Conservation (phyloP, 164 flowering plant genomes). For the Akebia trifoliata region DNA sequence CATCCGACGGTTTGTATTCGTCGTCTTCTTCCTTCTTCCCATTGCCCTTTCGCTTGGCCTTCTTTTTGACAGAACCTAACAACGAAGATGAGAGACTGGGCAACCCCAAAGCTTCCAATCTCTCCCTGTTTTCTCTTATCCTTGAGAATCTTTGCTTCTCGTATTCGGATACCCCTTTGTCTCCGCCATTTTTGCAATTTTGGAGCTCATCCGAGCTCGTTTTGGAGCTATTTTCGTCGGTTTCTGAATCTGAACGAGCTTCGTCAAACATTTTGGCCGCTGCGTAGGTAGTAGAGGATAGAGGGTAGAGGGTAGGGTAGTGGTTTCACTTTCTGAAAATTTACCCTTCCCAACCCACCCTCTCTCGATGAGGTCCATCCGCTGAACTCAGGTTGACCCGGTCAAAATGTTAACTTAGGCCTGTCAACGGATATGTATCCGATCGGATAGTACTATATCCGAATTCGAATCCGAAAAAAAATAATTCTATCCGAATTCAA, state of each 20-base stretch:
- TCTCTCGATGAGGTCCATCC: too few relatives aligned
- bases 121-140: conserved; percentile 56
- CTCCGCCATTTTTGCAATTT: conserved; percentile 6
- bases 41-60: conserved; percentile 20
- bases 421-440: too few relatives aligned
- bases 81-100: conserved; percentile 44
- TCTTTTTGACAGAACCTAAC: conserved; percentile 25
- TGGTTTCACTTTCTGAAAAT: too few relatives aligned
- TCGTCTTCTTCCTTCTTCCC: conserved; percentile 49
- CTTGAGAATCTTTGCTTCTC: conserved; percentile 59
- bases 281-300: too few relatives aligned
- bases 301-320: too few relatives aligned
- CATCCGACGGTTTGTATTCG: conserved; percentile 52
- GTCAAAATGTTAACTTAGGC: too few relatives aligned
- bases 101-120: conserved; percentile 70
- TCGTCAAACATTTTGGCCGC: conserved; percentile 12
- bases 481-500: too few relatives aligned
- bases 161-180: conserved; percentile 38
- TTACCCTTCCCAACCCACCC: too few relatives aligned
- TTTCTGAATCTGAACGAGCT: conserved; percentile 22
- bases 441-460: too few relatives aligned
- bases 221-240: conserved; percentile 15
- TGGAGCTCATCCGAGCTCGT: conserved; percentile 25
- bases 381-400: too few relatives aligned
- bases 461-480: too few relatives aligned